Evolutionary conservation across 148 eudicot species (phyloP).

Genomic region (Camellia japonica): DNA sequence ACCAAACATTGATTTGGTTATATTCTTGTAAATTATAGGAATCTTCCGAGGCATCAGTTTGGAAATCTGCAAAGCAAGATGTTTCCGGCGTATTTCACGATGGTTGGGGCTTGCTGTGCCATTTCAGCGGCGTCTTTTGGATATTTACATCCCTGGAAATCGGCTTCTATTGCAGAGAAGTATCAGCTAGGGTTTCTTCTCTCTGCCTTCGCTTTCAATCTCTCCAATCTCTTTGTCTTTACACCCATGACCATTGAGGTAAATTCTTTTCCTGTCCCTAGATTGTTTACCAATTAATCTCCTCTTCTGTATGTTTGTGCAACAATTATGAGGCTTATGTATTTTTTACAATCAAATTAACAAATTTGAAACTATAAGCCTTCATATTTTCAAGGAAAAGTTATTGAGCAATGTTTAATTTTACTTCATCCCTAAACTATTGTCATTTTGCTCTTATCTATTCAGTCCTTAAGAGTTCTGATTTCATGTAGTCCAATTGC

Average conservation of each 20-base stretch:
- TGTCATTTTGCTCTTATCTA: no score
- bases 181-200: constrained; percentile 78
- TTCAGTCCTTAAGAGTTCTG: no score
- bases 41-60: constrained; percentile 93
- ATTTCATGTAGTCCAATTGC: no score
- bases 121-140: constrained; percentile 70
- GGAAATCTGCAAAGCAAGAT: constrained; percentile 98
- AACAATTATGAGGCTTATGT: neutral
- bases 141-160: constrained; percentile 90
- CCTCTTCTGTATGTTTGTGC: neutral
- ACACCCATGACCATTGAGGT: constrained; percentile 96
- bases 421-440: no score
- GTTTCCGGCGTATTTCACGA: constrained; percentile 89
- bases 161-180: constrained; percentile 62
- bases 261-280: neutral
- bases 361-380: neutral
- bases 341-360: neutral
- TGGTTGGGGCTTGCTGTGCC: constrained; percentile 90
- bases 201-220: constrained; percentile 66
- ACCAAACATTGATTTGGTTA: neutral
- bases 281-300: neutral
- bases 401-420: no score
- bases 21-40: constrained; percentile 36
- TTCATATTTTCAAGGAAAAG: no score
- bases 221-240: constrained; percentile 77